These are phyloP conservation scores for Breynia disticha DNA, from an alignment of 441 rosid genomes.

Conservation along the genomic window DNA sequence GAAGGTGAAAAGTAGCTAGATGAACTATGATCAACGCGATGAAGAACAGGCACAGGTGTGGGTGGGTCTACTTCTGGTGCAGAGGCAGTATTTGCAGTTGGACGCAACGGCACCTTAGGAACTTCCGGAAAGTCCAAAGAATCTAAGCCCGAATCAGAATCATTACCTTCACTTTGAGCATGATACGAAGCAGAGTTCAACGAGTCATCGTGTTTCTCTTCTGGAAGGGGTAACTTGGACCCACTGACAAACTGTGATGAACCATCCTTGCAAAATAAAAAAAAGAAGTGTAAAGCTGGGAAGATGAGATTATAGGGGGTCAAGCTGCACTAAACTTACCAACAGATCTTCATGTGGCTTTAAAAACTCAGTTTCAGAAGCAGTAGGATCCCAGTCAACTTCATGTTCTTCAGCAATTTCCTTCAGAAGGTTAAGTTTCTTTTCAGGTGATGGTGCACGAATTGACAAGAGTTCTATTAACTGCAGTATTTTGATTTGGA, in stretches of 20 bases:
- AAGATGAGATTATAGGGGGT: slow-evolving; percentile 1
- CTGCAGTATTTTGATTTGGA: slow-evolving; percentile 33
- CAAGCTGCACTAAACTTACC: slow-evolving; percentile 33
- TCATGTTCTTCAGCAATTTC: slow-evolving; percentile 95
- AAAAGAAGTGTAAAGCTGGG: slow-evolving; percentile 15
- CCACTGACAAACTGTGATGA: slow-evolving; percentile 66
- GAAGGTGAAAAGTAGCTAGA: slow-evolving; percentile 19
- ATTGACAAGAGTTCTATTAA: slow-evolving; percentile 74
- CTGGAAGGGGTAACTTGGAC: slow-evolving; percentile 63
- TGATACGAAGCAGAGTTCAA: slow-evolving; percentile 22
- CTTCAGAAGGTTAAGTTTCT: slow-evolving; percentile 75
- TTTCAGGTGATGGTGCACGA: slow-evolving; percentile 74
- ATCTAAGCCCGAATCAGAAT: slow-evolving; percentile 51
- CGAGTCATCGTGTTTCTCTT: slow-evolving; percentile 56
- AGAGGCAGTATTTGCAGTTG: slow-evolving; percentile 25
- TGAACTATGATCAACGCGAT: slow-evolving; percentile 26
- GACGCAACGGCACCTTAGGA: slow-evolving; percentile 43
- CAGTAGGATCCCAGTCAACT: slow-evolving; percentile 90
- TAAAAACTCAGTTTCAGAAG: slow-evolving; percentile 70
- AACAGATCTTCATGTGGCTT: slow-evolving; percentile 83
- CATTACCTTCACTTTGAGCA: slow-evolving; percentile 31
- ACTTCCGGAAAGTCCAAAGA: slow-evolving; percentile 69
- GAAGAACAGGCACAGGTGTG: slow-evolving; percentile 10
- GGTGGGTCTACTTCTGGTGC: slow-evolving; percentile 27
- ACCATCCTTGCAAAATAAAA: slow-evolving; percentile 50